phyloP scores from a whole-genome alignment of 202 grass and related monocot species.

The Setaria italica region DNA sequence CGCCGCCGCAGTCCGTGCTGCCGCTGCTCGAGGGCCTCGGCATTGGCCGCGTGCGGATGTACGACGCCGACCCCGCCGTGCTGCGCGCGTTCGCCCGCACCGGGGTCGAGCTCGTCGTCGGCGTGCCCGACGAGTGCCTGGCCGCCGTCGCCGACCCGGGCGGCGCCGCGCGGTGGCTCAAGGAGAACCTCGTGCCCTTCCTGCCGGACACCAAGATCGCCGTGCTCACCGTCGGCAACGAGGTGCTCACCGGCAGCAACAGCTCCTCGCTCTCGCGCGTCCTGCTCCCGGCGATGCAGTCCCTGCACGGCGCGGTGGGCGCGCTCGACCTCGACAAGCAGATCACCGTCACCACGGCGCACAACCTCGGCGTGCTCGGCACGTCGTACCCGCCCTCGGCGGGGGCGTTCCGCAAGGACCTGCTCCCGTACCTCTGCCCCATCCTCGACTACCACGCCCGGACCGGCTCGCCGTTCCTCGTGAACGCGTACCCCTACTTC shows the following conservation, averaged over 20 bases:
- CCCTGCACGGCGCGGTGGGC: conserved; percentile 59
- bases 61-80: conserved; percentile 69
- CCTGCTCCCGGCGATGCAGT: conserved; percentile 72
- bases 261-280: conserved; percentile 32
- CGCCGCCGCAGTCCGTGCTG: conserved; percentile 51
- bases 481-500: conserved; percentile 81
- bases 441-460: conserved; percentile 66
- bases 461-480: conserved; percentile 65
- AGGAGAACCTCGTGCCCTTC: conserved; percentile 51
- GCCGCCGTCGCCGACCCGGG: conserved; percentile 46
- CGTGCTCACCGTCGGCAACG: conserved; percentile 73
- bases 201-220: conserved; percentile 67
- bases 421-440: conserved; percentile 61
- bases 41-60: conserved; percentile 69
- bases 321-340: conserved; percentile 55
- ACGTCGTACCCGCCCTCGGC: conserved; percentile 72
- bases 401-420: conserved; percentile 59
- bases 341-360: conserved; percentile 67
- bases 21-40: conserved; percentile 58
- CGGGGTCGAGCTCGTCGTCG: conserved; percentile 68
- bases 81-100: conserved; percentile 65
- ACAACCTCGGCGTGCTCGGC: conserved; percentile 67
- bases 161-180: conserved; percentile 60
- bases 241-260: conserved; percentile 74
- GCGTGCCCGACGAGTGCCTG: conserved; percentile 67